These are phyloP conservation scores for Hemerocallis citrina DNA, from an alignment of 106 monocot species.

Conservation along the genomic window DNA sequence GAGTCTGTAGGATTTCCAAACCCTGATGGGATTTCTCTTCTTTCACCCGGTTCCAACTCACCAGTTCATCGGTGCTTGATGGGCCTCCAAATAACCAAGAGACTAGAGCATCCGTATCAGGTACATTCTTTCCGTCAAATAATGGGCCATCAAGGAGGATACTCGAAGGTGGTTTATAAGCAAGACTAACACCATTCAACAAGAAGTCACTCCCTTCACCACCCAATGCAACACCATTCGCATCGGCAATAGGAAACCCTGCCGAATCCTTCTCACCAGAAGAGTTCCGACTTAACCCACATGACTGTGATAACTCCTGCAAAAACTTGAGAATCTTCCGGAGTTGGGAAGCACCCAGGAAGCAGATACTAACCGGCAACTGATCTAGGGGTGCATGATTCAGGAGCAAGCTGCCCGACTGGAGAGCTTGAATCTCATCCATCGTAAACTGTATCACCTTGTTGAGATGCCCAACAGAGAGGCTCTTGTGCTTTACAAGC, in stretches of 20 bases:
- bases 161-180: slow-evolving; percentile 27
- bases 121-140: slow-evolving; percentile 25
- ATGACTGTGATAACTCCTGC: slow-evolving; percentile 77
- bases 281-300: slow-evolving; percentile 42
- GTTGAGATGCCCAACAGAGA: slow-evolving; percentile 62
- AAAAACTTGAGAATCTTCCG: slow-evolving; percentile 67
- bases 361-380: slow-evolving; percentile 64
- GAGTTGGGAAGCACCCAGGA: slow-evolving; percentile 59
- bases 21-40: slow-evolving; percentile 63
- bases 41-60: slow-evolving; percentile 37
- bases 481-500: slow-evolving; percentile 61
- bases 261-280: slow-evolving; percentile 33
- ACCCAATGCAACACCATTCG: slow-evolving; percentile 10
- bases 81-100: slow-evolving; percentile 73
- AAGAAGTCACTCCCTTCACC: slow-evolving; percentile 19
- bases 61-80: slow-evolving; percentile 46
- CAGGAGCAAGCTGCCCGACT: slow-evolving; percentile 38
- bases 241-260: slow-evolving; percentile 9
- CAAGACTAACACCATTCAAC: slow-evolving; percentile 22
- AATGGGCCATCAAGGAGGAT: slow-evolving; percentile 33
- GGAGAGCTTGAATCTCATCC: slow-evolving; percentile 60
- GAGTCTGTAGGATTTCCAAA: slow-evolving; percentile 41
- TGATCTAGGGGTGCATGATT: slow-evolving; percentile 37
- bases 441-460: slow-evolving; percentile 67
- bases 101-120: slow-evolving; percentile 43